These are phyloP conservation scores for Bimuria novae-zelandiae DNA, from an alignment of 2,329 filamentous ascomycete genomes.

Conservation along the genomic window DNA sequence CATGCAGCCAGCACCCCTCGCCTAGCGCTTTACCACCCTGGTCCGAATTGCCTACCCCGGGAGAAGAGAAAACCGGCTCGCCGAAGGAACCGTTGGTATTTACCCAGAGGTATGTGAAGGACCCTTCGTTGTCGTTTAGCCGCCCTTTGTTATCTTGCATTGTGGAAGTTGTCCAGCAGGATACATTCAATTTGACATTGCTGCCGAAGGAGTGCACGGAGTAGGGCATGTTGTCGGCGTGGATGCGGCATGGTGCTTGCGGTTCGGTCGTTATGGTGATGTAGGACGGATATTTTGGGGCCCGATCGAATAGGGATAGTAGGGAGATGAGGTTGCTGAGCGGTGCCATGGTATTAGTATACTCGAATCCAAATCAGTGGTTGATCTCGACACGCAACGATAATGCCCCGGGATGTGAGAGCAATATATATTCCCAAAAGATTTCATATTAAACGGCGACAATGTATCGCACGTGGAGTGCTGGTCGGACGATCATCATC, in stretches of 20 bases:
- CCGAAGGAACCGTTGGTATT: slow-evolving; percentile 3
- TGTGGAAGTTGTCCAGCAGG: slow-evolving; percentile 3
- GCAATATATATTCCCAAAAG: slow-evolving; percentile 2
- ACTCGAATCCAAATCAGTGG: not conserved
- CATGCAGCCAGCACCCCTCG: slow-evolving; percentile 4
- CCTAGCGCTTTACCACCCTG: not conserved
- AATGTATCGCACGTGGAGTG: not conserved
- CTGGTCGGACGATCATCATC: not conserved
- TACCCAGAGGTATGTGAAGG: not conserved
- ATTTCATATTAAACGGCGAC: slow-evolving; percentile 1
- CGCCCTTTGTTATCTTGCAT: slow-evolving; percentile 8
- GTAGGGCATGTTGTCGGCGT: slow-evolving; percentile 4
- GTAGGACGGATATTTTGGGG: not conserved
- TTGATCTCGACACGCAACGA: too few species aligned
- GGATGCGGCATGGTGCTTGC: slow-evolving; percentile 1
- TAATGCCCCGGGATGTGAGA: not conserved
- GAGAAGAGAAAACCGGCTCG: not conserved
- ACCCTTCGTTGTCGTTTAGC: slow-evolving; percentile 2
- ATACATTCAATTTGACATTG: not conserved
- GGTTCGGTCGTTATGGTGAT: not conserved
- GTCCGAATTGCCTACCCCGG: not conserved
- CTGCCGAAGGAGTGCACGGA: not conserved
- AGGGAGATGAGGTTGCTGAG: not conserved
- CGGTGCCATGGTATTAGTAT: not conserved
- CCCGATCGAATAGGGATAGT: not conserved